Evolutionary conservation across 2,329 filamentous ascomycete species (phyloP).

Genomic region (Cryphonectria radicalis): DNA sequence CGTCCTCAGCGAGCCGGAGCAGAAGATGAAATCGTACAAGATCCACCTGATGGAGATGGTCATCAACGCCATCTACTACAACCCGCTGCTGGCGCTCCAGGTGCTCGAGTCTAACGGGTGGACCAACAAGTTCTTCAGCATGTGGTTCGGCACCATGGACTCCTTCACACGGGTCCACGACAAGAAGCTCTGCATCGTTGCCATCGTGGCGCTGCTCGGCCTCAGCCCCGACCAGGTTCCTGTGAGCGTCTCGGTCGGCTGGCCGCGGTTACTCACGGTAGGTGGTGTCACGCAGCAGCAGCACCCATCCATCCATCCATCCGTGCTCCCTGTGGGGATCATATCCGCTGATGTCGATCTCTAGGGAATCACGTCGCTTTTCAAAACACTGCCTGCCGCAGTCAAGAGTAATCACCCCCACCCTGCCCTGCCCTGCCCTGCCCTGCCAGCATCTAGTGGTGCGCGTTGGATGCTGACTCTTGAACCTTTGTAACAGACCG

Average conservation of each 20-base stretch:
- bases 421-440: too few relatives aligned
- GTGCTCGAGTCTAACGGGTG: constrained; percentile 89
- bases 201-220: constrained; percentile 83
- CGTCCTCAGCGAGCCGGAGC: constrained; percentile 69
- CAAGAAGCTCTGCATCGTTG: constrained; percentile 97
- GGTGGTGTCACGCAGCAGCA: constrained; percentile 7
- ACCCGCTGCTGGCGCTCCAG: constrained; percentile 80
- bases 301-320: constrained; percentile 35
- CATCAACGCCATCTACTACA: constrained; percentile 98
- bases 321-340: neutral
- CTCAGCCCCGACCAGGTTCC: constrained; percentile 83
- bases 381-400: constrained; percentile 86
- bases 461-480: constrained; percentile 33
- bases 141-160: constrained; percentile 97
- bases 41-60: constrained; percentile 99
- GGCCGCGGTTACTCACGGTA: constrained; percentile 80
- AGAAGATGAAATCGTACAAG: constrained; percentile 91
- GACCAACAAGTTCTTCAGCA: constrained; percentile 99
- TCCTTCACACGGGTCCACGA: constrained; percentile 93
- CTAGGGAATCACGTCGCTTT: constrained; percentile 83
- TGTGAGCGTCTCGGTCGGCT: constrained; percentile 89
- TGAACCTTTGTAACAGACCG: constrained; percentile 61
- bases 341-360: constrained; percentile 12
- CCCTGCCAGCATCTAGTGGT: neutral
- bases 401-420: constrained; percentile 69